Base-by-base conservation (phyloP, 2,329 filamentous ascomycete species). In the Aureobasidium sp. region DNA sequence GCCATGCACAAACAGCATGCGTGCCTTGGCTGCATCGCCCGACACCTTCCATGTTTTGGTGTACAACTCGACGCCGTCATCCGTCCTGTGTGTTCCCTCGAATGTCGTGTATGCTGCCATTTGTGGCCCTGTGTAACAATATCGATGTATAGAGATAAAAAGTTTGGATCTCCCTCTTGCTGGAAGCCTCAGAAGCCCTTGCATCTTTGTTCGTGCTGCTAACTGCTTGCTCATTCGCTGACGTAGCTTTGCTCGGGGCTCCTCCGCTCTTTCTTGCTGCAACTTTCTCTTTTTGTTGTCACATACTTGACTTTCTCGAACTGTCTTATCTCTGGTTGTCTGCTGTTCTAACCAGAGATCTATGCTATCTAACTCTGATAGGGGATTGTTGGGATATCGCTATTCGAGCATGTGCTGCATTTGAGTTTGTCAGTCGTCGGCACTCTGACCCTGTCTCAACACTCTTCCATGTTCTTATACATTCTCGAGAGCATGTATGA, bases 1-100 rank as follows among this genome's bases (percentile, higher is more conserved):
- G 69, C 92, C 92, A 76, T 97, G 92, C 66, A 97, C 78, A 75
- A 95, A 89, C 69, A 94, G 80, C 55, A 96, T 74, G 67, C 89
- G 88, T 39, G 91, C 91, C 69, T 83, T 86, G 66, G 62, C 32
- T 36, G 42, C 29, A 20, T 48, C 42, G 2, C 34, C 39, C 13
- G 51, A 44, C 67, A 83, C 82, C 75, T 79, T 81, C 82, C 83
- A 86, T 26, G 81, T 84, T 70, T 86, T 86, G 44, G 82, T 84
- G 72, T 85, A 87, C 61, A 86, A 73, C 68, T 80, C 78, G 41
- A 73, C 71, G 61, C 80, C 80, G 70, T 85, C 84, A 32, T 77
- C 74, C 5, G 79, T 72, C 17, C 73, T 76, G 69, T 83, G 78
- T 64, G 73, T 79, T 62, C 79, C 78, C 73, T 85, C 83, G 32